phyloP scores from a whole-genome alignment of 2,329 filamentous ascomycete species.

The Fusarium pseudograminearum region DNA sequence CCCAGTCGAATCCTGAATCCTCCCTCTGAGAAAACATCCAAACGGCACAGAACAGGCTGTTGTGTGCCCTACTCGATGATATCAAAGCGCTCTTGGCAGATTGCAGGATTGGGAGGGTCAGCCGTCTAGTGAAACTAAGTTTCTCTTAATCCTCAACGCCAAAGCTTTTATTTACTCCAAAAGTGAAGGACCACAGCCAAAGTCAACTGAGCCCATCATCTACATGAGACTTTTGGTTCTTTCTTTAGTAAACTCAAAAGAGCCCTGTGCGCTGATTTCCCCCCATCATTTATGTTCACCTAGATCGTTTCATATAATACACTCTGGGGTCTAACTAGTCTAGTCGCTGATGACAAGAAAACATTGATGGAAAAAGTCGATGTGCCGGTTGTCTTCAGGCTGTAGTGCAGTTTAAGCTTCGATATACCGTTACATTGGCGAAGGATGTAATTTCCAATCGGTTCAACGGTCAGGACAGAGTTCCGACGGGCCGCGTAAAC shows the following conservation, averaged over 20 bases:
- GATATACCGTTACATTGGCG: neutral
- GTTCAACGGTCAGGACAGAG: neutral
- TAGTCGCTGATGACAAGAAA: neutral
- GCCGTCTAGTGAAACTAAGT: neutral
- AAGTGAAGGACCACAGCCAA: neutral
- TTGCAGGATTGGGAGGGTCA: slow-evolving; percentile 5
- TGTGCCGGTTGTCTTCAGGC: neutral
- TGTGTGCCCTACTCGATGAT: neutral
- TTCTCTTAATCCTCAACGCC: slow-evolving; percentile 6
- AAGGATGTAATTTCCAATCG: neutral
- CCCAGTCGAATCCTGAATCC: slow-evolving; percentile 4
- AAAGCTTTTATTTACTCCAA: neutral
- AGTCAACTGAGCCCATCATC: neutral
- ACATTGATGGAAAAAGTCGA: neutral
- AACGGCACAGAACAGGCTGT: neutral
- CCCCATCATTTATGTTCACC: slow-evolving; percentile 24
- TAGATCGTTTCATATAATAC: slow-evolving; percentile 20
- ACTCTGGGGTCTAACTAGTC: neutral
- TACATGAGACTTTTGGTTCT: slow-evolving; percentile 17
- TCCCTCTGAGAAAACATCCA: neutral
- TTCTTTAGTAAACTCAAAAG: neutral
- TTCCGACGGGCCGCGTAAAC: neutral
- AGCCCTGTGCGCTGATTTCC: slow-evolving; percentile 2
- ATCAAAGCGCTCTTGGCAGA: slow-evolving; percentile 5
- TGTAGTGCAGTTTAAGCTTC: neutral